Evolutionary conservation across 495 filamentous ascomycete genomes (phyloP), one percentile per base, ranked within the genome.

Genomic region (Neurospora discreta): DNA sequence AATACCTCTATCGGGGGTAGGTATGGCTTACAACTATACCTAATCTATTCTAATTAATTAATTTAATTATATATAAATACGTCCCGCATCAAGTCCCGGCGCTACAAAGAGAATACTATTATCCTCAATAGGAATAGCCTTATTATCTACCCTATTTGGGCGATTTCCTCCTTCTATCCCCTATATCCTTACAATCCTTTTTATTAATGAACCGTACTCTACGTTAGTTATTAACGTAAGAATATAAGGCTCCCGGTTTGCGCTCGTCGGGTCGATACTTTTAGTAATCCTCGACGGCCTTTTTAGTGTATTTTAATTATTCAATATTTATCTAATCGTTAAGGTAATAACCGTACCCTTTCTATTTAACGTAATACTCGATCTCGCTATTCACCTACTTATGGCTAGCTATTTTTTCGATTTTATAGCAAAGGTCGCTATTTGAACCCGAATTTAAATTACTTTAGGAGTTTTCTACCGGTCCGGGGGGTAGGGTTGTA

Each of bases 181-280:
- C 18, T 42, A 1, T 0, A 4, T 42, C 13, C 41, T 42, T 43
- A 4, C 5, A 1, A 18, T 43, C 41, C 15, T 18, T 43, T 4
- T 43, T 5, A 18, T 43, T 5, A 0, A 43, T 5, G 15, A 43
- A 43, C 0, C 2, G 1, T 1, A 43, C 15, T 0, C 3, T 2
- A 0, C 3, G 5, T 36, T 36, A 36, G 0, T 5, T 3, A 36
- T 36, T 5, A 2, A 36, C 33, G 3, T 36, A 36, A 4, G 3
- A 36, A 3, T 3, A 3, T 0, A 5, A 0, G 1, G 3, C 33
- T 36, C 33, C 33, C 1, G 3, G 0, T 5, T 36, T 36, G 0
- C 33, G 3, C 5, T 36, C 5, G 5, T 36, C 33, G 3, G 15
- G 41, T 0, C 5, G 0, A n/a, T 43, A 5, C 15, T 6, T 18